Conservation (phyloP, 768 basidiomycete genomes). For the Lactarius quietus region DNA sequence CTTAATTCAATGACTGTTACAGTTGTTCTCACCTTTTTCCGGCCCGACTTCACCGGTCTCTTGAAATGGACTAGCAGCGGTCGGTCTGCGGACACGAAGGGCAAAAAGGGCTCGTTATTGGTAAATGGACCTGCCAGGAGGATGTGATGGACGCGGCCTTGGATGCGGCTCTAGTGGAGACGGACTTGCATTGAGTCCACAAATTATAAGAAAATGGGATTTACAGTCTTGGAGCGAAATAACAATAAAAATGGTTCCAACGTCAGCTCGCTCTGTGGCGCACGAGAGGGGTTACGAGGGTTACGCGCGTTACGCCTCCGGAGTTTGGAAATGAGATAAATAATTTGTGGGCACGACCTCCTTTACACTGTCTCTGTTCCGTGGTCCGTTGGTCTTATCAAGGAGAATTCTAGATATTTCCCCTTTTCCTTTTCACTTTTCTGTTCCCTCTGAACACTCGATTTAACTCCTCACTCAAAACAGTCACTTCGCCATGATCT, state of each 20-base stretch:
- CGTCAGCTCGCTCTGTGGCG: too few relatives aligned
- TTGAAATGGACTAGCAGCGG: background rate
- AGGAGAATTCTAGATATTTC: conserved; percentile 20
- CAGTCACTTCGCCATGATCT: conserved; percentile 39
- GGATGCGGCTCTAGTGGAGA: background rate
- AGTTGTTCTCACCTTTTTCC: conserved; percentile 10
- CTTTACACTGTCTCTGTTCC: conserved; percentile 20
- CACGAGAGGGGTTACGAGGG: too few relatives aligned
- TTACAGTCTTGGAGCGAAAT: background rate
- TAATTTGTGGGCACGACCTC: background rate
- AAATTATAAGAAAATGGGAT: background rate
- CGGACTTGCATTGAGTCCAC: background rate
- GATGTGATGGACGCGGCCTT: background rate
- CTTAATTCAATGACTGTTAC: conserved; percentile 11
- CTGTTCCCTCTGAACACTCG: background rate
- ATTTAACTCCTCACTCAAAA: conserved; percentile 28
- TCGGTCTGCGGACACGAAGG: conserved; percentile 6
- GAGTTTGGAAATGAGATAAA: background rate
- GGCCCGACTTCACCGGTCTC: background rate
- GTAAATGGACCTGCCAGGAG: conserved; percentile 6
- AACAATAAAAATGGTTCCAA: background rate
- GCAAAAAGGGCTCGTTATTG: conserved; percentile 22
- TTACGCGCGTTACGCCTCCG: too few relatives aligned
- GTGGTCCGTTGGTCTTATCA: conserved; percentile 20
- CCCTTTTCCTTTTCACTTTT: conserved; percentile 5